A percentile compares a stretch with the other conserved stretches of the same genome.
Evolutionary conservation across 2,329 filamentous ascomycete genomes (phyloP).

Genomic region (Arthrocladium fulminans): DNA sequence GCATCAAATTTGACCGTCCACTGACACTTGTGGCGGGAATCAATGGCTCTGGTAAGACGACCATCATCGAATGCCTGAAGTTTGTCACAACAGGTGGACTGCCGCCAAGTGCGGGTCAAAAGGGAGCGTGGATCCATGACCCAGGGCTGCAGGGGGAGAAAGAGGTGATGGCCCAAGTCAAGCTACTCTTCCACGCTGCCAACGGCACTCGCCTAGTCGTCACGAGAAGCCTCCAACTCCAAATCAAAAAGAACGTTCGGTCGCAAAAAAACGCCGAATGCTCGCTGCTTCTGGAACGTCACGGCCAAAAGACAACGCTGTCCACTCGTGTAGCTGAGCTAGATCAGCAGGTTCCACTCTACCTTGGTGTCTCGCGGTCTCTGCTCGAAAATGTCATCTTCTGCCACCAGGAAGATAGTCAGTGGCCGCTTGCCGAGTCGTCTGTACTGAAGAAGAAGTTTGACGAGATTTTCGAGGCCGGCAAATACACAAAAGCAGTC

Average conservation of each 20-base stretch:
- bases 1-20: slow-evolving; percentile 79
- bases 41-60: slow-evolving; percentile 97
- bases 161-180: slow-evolving; percentile 83
- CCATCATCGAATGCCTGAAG: slow-evolving; percentile 96
- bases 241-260: slow-evolving; percentile 69
- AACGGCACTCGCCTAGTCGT: slow-evolving; percentile 72
- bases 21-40: slow-evolving; percentile 93
- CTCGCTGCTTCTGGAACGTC: slow-evolving; percentile 60
- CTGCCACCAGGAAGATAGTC: slow-evolving; percentile 93
- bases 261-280: slow-evolving; percentile 79
- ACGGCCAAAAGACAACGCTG: slow-evolving; percentile 69
- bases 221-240: slow-evolving; percentile 75
- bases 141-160: slow-evolving; percentile 81
- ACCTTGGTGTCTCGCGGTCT: slow-evolving; percentile 80
- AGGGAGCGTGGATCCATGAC: slow-evolving; percentile 91
- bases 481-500: slow-evolving; percentile 95
- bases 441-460: slow-evolving; percentile 82
- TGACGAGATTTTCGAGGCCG: slow-evolving; percentile 93
- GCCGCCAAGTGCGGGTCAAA: slow-evolving; percentile 73
- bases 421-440: slow-evolving; percentile 93
- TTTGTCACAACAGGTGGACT: slow-evolving; percentile 93
- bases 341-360: slow-evolving; percentile 72
- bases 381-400: slow-evolving; percentile 94
- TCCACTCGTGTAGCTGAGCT: slow-evolving; percentile 76
- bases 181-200: slow-evolving; percentile 73